A percentile compares a stretch with the other conserved stretches of the same genome.
Conservation (phyloP, 2,329 filamentous ascomycete genomes). For the Verticillium longisporum region DNA sequence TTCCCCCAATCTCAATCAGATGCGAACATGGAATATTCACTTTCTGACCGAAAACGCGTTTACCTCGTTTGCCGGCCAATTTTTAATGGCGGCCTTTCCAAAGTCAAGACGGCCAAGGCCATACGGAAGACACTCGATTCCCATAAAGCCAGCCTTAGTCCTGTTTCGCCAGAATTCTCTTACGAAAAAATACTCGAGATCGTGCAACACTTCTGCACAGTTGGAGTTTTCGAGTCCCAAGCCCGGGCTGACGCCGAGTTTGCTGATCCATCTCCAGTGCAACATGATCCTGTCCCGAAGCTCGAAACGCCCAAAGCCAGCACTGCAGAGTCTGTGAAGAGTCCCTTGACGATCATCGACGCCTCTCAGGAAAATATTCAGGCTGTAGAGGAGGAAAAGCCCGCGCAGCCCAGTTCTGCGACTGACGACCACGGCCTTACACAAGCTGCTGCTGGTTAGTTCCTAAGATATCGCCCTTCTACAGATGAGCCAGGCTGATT, state of each 20-base stretch:
- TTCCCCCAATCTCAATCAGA: too few species aligned
- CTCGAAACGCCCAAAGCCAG: constrained; percentile 21
- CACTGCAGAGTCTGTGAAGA: constrained; percentile 19
- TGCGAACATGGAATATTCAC: not conserved
- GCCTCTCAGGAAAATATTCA: not conserved
- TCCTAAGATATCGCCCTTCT: too few species aligned
- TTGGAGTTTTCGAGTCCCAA: constrained; percentile 22
- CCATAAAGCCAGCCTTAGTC: constrained; percentile 10
- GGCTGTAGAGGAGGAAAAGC: not conserved
- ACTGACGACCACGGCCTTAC: too few species aligned
- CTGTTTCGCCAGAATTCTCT: constrained; percentile 8
- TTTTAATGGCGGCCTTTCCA: constrained; percentile 16
- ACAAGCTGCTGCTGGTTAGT: too few species aligned
- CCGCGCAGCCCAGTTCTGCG: too few species aligned
- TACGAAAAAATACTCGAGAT: constrained; percentile 13
- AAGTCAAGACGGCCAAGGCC: constrained; percentile 15
- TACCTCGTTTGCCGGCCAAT: constrained; percentile 18
- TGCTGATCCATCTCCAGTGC: constrained; percentile 22
- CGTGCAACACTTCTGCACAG: constrained; percentile 15
- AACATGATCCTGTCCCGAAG: constrained; percentile 16
- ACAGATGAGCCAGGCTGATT: too few species aligned
- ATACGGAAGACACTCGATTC: constrained; percentile 10
- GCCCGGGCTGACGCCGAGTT: constrained; percentile 23
- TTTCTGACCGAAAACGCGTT: constrained; percentile 11
- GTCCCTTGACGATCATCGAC: constrained; percentile 16